Evolutionary conservation across 1,284 basidiomycete species (phyloP).

Genomic region (Sporisorium sorghi): DNA sequence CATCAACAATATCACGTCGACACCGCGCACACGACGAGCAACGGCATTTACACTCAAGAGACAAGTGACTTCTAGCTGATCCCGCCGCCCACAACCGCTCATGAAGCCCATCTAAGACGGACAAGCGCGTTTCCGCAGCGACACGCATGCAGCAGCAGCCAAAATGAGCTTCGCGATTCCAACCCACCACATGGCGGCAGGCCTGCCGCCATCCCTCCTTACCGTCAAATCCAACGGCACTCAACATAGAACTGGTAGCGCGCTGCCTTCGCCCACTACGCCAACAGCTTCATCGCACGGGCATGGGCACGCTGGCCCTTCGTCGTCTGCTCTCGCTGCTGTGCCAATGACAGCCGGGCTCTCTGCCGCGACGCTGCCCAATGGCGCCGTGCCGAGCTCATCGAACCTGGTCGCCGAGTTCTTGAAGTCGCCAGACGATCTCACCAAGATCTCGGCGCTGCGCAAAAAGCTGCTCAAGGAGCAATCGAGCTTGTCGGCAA

Average conservation of each 20-base stretch:
- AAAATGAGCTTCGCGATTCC: conserved; percentile 37
- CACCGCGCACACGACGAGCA: neutral
- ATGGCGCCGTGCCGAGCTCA: conserved; percentile 14
- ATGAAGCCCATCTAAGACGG: conserved; percentile 7
- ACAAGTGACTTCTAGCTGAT: too few species aligned
- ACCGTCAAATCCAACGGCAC: conserved; percentile 10
- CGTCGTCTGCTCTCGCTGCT: conserved; percentile 12
- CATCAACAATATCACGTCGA: conserved; percentile 1
- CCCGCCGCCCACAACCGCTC: too few species aligned
- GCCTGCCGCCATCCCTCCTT: conserved; percentile 8
- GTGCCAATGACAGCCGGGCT: conserved; percentile 28
- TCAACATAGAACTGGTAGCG: conserved; percentile 16
- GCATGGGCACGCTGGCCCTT: conserved; percentile 29
- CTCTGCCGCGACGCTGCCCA: conserved; percentile 26
- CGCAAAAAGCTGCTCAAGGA: conserved; percentile 96
- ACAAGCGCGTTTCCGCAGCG: neutral
- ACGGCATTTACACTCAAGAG: too few species aligned
- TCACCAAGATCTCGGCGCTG: conserved; percentile 86
- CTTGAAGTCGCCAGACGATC: conserved; percentile 82
- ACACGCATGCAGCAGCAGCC: conserved; percentile 2
- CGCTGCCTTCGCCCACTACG: conserved; percentile 6
- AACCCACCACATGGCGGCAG: conserved; percentile 14
- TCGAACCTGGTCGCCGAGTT: conserved; percentile 60
- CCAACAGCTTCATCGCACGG: conserved; percentile 32
- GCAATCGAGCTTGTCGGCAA: conserved; percentile 91